These are phyloP conservation scores for Lanzia echinophila DNA, from an alignment of 2,329 filamentous ascomycete species.

Conservation along the genomic window DNA sequence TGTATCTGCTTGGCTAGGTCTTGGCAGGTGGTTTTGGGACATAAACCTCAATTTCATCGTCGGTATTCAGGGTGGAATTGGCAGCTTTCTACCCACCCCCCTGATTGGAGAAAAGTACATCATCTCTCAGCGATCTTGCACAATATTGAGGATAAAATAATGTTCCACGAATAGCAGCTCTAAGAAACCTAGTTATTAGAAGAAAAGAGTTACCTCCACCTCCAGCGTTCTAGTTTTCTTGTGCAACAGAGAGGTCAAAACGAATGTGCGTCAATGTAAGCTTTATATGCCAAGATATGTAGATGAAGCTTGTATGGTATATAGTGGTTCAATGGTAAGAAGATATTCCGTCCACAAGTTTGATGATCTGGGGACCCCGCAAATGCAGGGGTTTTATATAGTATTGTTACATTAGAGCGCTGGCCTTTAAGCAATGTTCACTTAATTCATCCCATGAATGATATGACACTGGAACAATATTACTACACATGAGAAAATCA, in stretches of 20 bases:
- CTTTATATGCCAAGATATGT: slow-evolving; percentile 3
- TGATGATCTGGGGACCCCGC: slow-evolving; percentile 4
- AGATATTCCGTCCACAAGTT: slow-evolving; percentile 6
- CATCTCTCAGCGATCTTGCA: background rate
- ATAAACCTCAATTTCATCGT: background rate
- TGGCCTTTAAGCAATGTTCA: background rate
- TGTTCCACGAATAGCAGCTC: slow-evolving; percentile 8
- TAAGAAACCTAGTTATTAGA: background rate
- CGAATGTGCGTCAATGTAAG: background rate
- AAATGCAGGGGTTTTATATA: background rate
- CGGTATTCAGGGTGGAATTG: background rate
- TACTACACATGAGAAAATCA: background rate
- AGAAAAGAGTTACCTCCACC: background rate
- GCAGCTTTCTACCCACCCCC: background rate
- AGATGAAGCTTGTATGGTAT: background rate
- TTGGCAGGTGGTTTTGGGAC: background rate
- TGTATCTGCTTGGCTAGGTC: background rate
- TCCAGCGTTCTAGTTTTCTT: background rate
- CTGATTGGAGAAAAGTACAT: background rate
- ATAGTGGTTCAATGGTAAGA: background rate
- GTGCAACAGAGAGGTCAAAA: background rate
- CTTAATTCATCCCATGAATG: background rate
- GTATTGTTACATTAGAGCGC: background rate
- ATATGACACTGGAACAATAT: background rate
- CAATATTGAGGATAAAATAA: background rate